Percentiles rank a stretch among this genome's conserved stretches.
Conservation (phyloP, 805 yeast genomes). For the Myxozyma neotropica region DNA sequence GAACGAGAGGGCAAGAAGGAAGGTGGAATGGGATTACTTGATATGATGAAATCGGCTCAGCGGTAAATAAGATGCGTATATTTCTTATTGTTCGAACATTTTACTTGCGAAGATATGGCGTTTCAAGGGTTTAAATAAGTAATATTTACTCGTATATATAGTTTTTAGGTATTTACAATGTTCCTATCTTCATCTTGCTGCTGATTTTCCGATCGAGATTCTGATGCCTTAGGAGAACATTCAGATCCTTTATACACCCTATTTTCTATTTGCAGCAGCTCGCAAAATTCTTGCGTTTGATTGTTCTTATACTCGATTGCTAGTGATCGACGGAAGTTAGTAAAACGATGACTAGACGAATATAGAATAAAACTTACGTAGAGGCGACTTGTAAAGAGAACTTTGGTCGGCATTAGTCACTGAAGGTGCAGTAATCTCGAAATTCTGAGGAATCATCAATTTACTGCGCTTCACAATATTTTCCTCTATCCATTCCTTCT, state of each 20-base stretch:
- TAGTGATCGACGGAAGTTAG: not conserved
- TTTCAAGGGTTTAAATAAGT: not conserved
- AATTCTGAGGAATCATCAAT: conserved; percentile 40
- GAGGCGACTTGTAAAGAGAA: not conserved
- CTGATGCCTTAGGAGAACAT: not conserved
- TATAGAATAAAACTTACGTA: too few relatives aligned
- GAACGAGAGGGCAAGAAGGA: conserved; percentile 13
- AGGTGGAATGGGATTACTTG: conserved; percentile 18
- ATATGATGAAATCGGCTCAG: conserved; percentile 20
- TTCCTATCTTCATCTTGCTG: not conserved
- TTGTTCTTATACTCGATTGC: conserved; percentile 34
- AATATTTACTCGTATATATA: not conserved
- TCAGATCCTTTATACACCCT: conserved; percentile 15
- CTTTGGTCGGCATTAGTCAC: not conserved
- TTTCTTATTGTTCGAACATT: not conserved
- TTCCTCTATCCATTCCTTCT: conserved; percentile 40
- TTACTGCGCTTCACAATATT: conserved; percentile 36
- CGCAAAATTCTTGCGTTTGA: conserved; percentile 40
- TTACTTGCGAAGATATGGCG: not conserved
- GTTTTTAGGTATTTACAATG: not conserved
- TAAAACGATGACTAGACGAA: too few relatives aligned
- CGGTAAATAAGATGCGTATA: not conserved
- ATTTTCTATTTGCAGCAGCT: conserved; percentile 35
- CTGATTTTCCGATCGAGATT: not conserved
- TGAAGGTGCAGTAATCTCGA: conserved; percentile 31